These are phyloP conservation scores for Gracilaria domingensis DNA, from an alignment of 23 red algal genomes.

Conservation along the genomic window DNA sequence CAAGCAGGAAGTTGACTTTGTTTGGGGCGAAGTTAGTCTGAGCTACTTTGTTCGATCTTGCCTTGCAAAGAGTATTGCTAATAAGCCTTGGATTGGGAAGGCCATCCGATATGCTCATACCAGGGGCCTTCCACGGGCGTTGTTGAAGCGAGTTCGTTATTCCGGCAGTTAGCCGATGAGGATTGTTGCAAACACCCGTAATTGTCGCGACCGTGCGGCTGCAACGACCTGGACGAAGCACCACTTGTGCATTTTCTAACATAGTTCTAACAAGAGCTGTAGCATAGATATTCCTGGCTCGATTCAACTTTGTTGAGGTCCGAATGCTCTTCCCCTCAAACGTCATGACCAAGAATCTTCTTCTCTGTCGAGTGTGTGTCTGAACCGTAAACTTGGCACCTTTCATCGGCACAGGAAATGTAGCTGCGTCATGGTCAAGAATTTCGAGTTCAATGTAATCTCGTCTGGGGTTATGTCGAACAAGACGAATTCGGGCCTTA, in stretches of 20 bases:
- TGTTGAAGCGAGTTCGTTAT: conserved; percentile 37
- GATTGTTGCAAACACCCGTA: conserved; percentile 66
- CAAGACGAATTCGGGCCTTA: conserved; percentile 7
- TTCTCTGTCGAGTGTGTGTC: conserved; percentile 2
- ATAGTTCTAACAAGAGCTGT: conserved; percentile 24
- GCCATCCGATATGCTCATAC: neutral
- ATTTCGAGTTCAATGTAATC: conserved; percentile 27
- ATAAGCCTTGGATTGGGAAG: conserved; percentile 47
- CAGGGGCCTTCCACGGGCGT: conserved; percentile 2
- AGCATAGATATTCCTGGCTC: conserved; percentile 25
- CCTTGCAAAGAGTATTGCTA: conserved; percentile 34
- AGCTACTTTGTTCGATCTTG: neutral
- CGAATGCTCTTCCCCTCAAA: neutral
- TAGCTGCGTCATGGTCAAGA: neutral
- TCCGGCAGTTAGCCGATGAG: conserved; percentile 31
- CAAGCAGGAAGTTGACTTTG: conserved; percentile 41
- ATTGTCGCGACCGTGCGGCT: conserved; percentile 26
- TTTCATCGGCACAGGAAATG: conserved; percentile 61
- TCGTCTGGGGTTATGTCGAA: neutral
- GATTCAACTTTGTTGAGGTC: neutral
- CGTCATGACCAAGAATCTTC: conserved; percentile 6
- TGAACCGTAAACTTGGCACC: conserved; percentile 23
- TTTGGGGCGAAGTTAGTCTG: neutral
- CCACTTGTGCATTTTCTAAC: conserved; percentile 59
- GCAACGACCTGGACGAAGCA: conserved; percentile 34